Evolutionary conservation across 768 basidiomycete species (phyloP).

Genomic region (Myochromella boudieri): DNA sequence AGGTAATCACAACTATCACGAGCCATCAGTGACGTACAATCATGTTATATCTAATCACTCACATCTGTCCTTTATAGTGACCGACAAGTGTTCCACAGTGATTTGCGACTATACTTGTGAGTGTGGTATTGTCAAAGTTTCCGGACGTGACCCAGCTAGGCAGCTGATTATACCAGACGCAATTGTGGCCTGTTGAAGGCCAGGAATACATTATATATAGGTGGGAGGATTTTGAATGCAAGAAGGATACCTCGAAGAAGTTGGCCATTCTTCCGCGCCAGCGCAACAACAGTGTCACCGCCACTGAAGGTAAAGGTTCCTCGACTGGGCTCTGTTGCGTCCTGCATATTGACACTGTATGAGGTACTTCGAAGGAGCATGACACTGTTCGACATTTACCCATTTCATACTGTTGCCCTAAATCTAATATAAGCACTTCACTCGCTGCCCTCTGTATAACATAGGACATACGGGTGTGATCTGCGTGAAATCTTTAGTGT

Average conservation of each 20-base stretch:
- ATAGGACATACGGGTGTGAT: constrained; percentile 39
- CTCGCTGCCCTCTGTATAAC: not conserved
- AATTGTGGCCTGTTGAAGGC: constrained; percentile 36
- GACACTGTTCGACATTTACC: constrained; percentile 28
- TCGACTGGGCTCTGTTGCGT: constrained; percentile 51
- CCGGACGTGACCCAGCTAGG: constrained; percentile 48
- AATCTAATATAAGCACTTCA: not conserved
- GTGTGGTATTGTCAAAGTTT: constrained; percentile 38
- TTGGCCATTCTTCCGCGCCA: constrained; percentile 46
- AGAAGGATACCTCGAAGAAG: constrained; percentile 42
- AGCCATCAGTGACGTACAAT: constrained; percentile 1
- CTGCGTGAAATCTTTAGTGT: constrained; percentile 42
- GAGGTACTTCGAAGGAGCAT: not conserved
- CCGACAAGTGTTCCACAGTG: constrained; percentile 51
- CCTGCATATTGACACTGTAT: constrained; percentile 26
- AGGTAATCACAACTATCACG: not conserved
- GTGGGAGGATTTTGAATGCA: not conserved
- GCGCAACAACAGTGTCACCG: constrained; percentile 43
- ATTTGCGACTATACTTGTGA: constrained; percentile 43
- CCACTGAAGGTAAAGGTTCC: constrained; percentile 45
- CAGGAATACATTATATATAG: not conserved
- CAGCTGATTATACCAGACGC: constrained; percentile 54
- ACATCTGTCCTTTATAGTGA: constrained; percentile 56
- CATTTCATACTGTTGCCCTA: constrained; percentile 58
- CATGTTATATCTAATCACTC: constrained; percentile 8